Percentiles rank a stretch among this genome's conserved stretches.
phyloP scores from a whole-genome alignment of 164 flowering plant species.

The Vitis amurensis region DNA sequence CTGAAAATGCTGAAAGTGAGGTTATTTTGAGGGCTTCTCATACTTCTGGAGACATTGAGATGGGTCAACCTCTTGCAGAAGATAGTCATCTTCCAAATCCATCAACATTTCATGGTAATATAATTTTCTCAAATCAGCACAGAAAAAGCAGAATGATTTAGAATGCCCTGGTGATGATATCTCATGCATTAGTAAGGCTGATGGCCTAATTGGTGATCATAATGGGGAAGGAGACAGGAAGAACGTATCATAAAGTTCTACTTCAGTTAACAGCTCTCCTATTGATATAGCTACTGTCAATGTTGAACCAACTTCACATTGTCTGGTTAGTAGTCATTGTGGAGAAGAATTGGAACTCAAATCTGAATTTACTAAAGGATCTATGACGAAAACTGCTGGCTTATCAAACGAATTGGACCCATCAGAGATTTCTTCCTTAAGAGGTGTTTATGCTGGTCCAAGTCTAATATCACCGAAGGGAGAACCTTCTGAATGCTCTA shows the following conservation, averaged over 20 bases:
- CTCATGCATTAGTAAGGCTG: slow-evolving; percentile 1
- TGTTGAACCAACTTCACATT: background rate
- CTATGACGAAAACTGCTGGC: background rate
- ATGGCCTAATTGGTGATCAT: background rate
- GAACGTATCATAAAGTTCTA: background rate
- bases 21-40: slow-evolving; percentile 1
- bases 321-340: too few species aligned
- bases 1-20: slow-evolving; percentile 15
- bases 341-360: too few species aligned
- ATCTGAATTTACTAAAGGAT: background rate
- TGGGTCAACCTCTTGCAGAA: background rate
- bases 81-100: background rate
- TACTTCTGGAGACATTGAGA: background rate
- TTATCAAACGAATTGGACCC: slow-evolving; percentile 3
- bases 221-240: background rate
- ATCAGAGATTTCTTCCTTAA: slow-evolving; percentile 9
- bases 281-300: background rate
- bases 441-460: background rate
- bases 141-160: slow-evolving; percentile 2
- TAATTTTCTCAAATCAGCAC: background rate
- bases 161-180: slow-evolving; percentile 1
- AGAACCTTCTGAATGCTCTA: slow-evolving; percentile 17
- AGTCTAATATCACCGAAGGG: background rate
- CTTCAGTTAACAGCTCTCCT: background rate
- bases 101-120: background rate